A percentile compares a stretch with the other conserved stretches of the same genome.
phyloP scores from a whole-genome alignment of 257 asterid genomes.

The Solanum dulcamara region DNA sequence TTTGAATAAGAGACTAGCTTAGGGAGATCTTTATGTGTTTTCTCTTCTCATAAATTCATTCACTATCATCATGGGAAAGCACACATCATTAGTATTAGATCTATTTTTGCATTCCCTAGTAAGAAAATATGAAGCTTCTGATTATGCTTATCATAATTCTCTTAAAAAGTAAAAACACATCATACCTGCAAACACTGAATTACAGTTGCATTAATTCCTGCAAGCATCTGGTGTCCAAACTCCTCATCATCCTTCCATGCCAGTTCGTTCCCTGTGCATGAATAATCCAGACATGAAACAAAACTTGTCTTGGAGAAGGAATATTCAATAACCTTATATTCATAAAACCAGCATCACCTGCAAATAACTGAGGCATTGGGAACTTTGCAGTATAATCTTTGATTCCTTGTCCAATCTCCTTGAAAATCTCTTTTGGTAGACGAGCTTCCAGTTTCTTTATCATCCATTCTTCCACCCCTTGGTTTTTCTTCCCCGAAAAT shows the following conservation, averaged over 20 bases:
- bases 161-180: no score
- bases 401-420: conserved; percentile 14
- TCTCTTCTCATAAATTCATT: background rate
- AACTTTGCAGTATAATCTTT: conserved; percentile 9
- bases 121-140: background rate
- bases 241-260: conserved; percentile 38
- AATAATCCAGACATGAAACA: background rate
- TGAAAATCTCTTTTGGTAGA: conserved; percentile 20
- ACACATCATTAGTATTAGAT: background rate
- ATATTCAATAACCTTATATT: background rate
- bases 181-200: conserved; percentile 30
- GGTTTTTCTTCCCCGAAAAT: conserved; percentile 8
- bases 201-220: conserved; percentile 39
- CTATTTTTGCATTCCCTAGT: background rate
- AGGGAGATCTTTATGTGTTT: background rate
- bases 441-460: conserved; percentile 17
- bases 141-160: background rate
- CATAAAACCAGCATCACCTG: conserved; percentile 16
- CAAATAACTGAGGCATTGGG: conserved; percentile 19
- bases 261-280: conserved; percentile 17
- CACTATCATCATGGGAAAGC: background rate
- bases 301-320: background rate
- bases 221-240: conserved; percentile 43
- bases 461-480: conserved; percentile 11
- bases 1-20: background rate